Evolutionary conservation across 352 stramenopile species (phyloP), one percentile per base, ranked within the genome.

Genomic region (Globisporangium paroecandrum): DNA sequence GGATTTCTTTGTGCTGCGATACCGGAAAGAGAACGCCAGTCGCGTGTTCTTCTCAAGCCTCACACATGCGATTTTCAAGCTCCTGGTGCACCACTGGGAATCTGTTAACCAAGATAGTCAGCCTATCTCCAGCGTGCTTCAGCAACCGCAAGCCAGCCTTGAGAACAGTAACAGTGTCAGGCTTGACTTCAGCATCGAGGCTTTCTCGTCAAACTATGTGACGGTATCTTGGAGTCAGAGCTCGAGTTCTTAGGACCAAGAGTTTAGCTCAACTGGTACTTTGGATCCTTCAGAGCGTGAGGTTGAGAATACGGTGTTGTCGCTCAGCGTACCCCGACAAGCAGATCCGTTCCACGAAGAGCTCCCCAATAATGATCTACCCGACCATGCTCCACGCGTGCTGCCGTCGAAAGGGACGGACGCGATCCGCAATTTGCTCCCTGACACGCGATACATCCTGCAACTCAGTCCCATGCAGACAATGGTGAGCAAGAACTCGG

Each of bases 401-500:
- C 18, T 80, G 8, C 71, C 75, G 7, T 74, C 69, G 3, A 79
- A 78, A 72, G 78, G 78, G 9, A 69, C 76, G 7, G 83, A 60
- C 43, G 83, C 69, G 3, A 65, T 86, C 25, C 71, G 70, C 15
- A 76, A 84, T 22, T 70, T 90, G 24, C 36, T 70, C 7, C 70
- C 80, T 7, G 79, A 90, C 58, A 89, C 78, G 8, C 67, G 66
- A 20, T 89, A 90, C 38, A 22, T 53, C 20, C 34, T 89, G 53
- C 73, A 68, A 18, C 58, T 86, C 3, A 64, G n/a, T 2, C 69
- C 59, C n/a, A 20, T 69, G n/a, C 51, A 69, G 53, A 56, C 65
- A 29, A 53, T 65, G 25, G 60, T 53, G 32, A 61, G 56, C 58
- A 29, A 34, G 8, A 59, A 55, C 24, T 22, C 65, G 27, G 1